phyloP scores from a whole-genome alignment of 1,139 yeast species.

The Chernovozyma aurita region DNA sequence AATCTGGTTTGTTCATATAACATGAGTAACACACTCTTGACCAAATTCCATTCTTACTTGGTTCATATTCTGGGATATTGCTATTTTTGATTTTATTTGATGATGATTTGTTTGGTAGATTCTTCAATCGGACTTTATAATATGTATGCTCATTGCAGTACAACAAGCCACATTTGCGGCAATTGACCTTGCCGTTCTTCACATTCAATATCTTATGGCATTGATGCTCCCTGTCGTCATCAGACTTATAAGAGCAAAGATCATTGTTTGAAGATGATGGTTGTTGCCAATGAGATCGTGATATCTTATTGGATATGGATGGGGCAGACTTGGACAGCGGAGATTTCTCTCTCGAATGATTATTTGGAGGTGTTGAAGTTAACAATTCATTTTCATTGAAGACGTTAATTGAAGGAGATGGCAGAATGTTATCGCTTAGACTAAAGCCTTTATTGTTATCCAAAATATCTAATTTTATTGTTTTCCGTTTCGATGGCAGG shows the following conservation, averaged over 20 bases:
- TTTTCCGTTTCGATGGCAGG: slow-evolving; percentile 14
- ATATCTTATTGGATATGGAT: slow-evolving; percentile 19
- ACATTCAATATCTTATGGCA: slow-evolving; percentile 43
- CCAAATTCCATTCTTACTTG: slow-evolving; percentile 52
- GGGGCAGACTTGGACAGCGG: neutral
- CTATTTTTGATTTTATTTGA: no score
- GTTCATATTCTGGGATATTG: slow-evolving; percentile 32
- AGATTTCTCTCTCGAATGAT: neutral
- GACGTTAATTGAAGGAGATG: neutral
- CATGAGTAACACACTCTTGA: slow-evolving; percentile 66
- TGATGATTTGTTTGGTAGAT: slow-evolving; percentile 31
- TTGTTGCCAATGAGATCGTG: slow-evolving; percentile 62
- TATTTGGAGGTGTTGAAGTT: slow-evolving; percentile 2
- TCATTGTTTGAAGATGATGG: slow-evolving; percentile 28
- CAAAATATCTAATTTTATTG: slow-evolving; percentile 28
- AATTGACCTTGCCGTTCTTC: slow-evolving; percentile 52
- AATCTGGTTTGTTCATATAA: slow-evolving; percentile 52
- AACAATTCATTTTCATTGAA: neutral
- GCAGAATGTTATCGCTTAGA: slow-evolving; percentile 14
- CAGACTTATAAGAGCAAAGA: slow-evolving; percentile 19
- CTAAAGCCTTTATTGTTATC: slow-evolving; percentile 34
- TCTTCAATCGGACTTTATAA: slow-evolving; percentile 40
- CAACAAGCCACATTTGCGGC: slow-evolving; percentile 68
- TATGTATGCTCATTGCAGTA: slow-evolving; percentile 65
- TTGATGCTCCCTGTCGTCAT: slow-evolving; percentile 3